Evolutionary conservation across 1,284 basidiomycete species (phyloP), one percentile per base, ranked within the genome.

Genomic region (Lignosus rhinocerotis): DNA sequence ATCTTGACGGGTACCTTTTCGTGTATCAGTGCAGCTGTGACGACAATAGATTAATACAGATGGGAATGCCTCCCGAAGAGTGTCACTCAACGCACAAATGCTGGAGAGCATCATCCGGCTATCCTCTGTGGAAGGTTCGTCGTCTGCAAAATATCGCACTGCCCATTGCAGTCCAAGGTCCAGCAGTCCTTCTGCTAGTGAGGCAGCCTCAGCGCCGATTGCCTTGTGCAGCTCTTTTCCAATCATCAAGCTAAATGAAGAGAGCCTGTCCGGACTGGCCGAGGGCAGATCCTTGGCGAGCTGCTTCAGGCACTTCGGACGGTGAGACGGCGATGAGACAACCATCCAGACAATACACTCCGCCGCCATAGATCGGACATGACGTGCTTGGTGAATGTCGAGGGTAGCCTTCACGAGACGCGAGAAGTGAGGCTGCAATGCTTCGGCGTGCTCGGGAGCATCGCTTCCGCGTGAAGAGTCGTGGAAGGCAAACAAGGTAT

Each of bases 91-190:
- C 41, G 14, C 21, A 53, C 44, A 41, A 8, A 59, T 32, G n/a
- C 46, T 43, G 0, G 38, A 45, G 5, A 64, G 21, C 16, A 41
- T 51, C 31, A 19, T n/a, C 8, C 34, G 38, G n/a, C 36, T 59
- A 2, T 69, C 63, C 17, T 66, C 69, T 2, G 60, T 61, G 12
- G 66, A 62, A 7, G 67, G 56, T 21, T 67, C 65, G 0, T 72
- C 68, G 10, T 64, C 70, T 0, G 76, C 75, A 56, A 83, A 72
- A 34, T 69, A 64, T 38, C 76, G 73, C 10, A 82, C 78, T 6
- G 78, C 76, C 81, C 82, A 84, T 49, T 78, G 74, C 58, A 87
- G 65, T 0, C 74, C 78, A 50, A 75, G 72, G 51, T 82, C 79
- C 2, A 81, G 63, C 10, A 86, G 63, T 14, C 58, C 66, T 6